Base-by-base conservation (phyloP, 2,329 filamentous ascomycete species). In the Fusarium nygamai region DNA sequence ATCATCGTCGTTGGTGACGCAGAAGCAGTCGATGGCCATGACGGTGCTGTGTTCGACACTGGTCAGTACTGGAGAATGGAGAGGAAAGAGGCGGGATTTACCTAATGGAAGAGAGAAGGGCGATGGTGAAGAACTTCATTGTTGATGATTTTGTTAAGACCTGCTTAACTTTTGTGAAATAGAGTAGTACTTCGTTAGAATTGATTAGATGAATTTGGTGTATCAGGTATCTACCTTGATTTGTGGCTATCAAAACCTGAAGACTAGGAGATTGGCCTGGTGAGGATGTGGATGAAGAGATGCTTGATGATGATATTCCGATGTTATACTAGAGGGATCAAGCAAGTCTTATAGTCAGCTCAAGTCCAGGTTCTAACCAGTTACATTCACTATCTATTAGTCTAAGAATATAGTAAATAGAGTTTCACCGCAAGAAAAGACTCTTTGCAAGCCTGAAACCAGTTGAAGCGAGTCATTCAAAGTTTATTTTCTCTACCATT, bases 341-440 rank as follows among this genome's bases (percentile, higher is more conserved):
- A 29, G 34, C 20, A 7, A 5, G 0, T 29, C 19, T 54, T 54
- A 54, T 54, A 54, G 34, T 17, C 5, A n/a, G 16, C 20, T 13
- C 0, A 13, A 9, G 5, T 3, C 9, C 3, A 19, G 0, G 5
- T 5, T 9, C 10, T 16, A 1, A 2, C 16, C 0, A 19, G 17
- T 1, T 3, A 5, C 0, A 3, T 50, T 0, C 0, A n/a, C 0
- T n/a, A 9, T 4, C 5, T 9, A 5, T 3, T 33, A 13, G 11
- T 33, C 22, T 6, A 8, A 2, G 5, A 12, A 10, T 3, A 8
- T 22, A 6, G 7, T 8, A 4, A 31, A n/a, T 19, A 2, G 3
- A 14, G 14, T 13, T 19, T 12, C 7, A 20, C 20, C 8, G n/a
- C 3, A 19, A 0, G 6, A 8, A 8, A 6, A 4, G 6, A 24